Evolutionary conservation across 768 basidiomycete genomes (phyloP).

Genomic region (Coprinopsis sp.): DNA sequence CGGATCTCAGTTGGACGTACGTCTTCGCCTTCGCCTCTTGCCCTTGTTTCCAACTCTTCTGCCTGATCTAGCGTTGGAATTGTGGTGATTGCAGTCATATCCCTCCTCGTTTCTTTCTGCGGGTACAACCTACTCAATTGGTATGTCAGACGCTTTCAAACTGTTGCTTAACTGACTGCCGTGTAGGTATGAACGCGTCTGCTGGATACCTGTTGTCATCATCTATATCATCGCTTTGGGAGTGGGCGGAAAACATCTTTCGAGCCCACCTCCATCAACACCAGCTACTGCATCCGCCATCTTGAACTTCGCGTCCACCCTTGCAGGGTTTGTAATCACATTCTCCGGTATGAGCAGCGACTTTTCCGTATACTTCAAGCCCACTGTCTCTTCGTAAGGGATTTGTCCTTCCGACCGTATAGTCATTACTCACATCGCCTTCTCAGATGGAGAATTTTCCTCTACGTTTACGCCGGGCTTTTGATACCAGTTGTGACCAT

Average conservation of each 20-base stretch:
- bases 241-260: slow-evolving; percentile 68
- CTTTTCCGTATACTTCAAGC: slow-evolving; percentile 67
- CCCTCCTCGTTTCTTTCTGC: slow-evolving; percentile 61
- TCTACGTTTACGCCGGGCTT: slow-evolving; percentile 67
- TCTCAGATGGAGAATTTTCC: slow-evolving; percentile 57
- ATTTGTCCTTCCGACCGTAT: background rate
- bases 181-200: slow-evolving; percentile 60
- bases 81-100: slow-evolving; percentile 66
- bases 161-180: background rate
- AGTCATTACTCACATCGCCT: background rate
- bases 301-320: slow-evolving; percentile 61
- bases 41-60: background rate
- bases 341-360: slow-evolving; percentile 63
- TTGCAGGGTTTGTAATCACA: slow-evolving; percentile 71
- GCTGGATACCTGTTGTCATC: slow-evolving; percentile 78
- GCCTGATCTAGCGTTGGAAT: slow-evolving; percentile 63
- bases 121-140: slow-evolving; percentile 48
- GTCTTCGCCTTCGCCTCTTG: slow-evolving; percentile 2
- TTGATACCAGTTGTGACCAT: slow-evolving; percentile 51
- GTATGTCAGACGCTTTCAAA: slow-evolving; percentile 18
- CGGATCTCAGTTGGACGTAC: slow-evolving; percentile 28
- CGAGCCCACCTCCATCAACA: slow-evolving; percentile 38
- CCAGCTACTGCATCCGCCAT: slow-evolving; percentile 54
- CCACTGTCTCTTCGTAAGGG: slow-evolving; percentile 51
- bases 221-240: slow-evolving; percentile 68